Conservation (phyloP, 495 filamentous ascomycete species). For the Friedmanniomyces simplex region DNA sequence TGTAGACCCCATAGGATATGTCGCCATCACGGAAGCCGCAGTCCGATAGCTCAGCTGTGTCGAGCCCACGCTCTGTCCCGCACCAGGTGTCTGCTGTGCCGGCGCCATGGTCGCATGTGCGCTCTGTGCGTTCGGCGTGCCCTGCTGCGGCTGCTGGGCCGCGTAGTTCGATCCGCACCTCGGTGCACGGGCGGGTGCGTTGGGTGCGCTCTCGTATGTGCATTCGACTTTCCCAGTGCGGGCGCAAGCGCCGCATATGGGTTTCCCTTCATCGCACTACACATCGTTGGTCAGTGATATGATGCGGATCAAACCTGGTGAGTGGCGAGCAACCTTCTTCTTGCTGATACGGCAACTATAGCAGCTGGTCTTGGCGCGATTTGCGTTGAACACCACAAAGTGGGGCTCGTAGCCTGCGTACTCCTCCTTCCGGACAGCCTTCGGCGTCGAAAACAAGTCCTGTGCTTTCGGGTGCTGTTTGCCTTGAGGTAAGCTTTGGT, state of each 20-base stretch:
- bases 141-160: not conserved
- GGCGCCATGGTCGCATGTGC: not conserved
- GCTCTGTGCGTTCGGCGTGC: not conserved
- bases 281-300: not conserved
- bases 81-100: not conserved
- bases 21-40: not conserved
- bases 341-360: slow-evolving; percentile 6
- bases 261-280: slow-evolving; percentile 6
- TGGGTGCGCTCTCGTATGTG: slow-evolving; percentile 1
- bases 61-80: not conserved
- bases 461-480: not conserved
- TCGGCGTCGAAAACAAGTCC: slow-evolving; percentile 8
- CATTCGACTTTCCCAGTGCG: not conserved
- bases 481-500: not conserved
- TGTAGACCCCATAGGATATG: not conserved
- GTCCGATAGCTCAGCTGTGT: not conserved
- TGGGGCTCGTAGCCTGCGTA: not conserved
- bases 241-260: slow-evolving; percentile 4
- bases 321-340: slow-evolving; percentile 8
- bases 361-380: slow-evolving; percentile 9
- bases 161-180: not conserved
- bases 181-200: not conserved
- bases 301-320: not conserved
- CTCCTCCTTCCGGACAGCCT: slow-evolving; percentile 2
- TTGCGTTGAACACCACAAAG: not conserved